These are phyloP conservation scores for Nicotiana obtusifolia DNA, from an alignment of 257 asterid species.

Conservation along the genomic window DNA sequence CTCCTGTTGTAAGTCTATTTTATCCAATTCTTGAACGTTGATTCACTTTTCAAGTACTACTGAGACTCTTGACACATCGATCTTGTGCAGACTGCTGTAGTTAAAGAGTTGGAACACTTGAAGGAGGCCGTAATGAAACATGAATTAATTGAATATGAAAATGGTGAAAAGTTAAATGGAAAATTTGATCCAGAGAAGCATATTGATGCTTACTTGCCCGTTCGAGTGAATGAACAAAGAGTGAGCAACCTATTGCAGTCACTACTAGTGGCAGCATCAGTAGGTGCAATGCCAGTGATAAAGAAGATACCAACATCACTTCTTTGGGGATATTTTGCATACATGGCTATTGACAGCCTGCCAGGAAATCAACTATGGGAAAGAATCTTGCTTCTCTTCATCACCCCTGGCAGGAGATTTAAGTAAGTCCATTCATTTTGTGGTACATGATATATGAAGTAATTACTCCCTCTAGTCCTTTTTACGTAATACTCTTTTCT, in stretches of 20 bases:
- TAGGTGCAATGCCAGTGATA: constrained; percentile 10
- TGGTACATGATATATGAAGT: too few relatives aligned
- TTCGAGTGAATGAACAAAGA: not conserved
- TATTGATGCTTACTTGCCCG: not conserved
- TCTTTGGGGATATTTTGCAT: not conserved
- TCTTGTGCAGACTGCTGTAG: constrained; percentile 26
- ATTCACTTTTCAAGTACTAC: too few relatives aligned
- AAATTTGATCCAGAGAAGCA: not conserved
- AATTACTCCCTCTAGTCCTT: too few relatives aligned
- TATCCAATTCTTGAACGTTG: not conserved
- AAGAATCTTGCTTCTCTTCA: constrained; percentile 3
- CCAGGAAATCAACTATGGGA: constrained; percentile 13
- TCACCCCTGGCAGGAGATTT: constrained; percentile 3
- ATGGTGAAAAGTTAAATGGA: not conserved
- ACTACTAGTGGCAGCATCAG: not conserved
- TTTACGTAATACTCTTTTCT: too few relatives aligned
- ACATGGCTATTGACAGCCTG: constrained; percentile 8
- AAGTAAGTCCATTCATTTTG: not conserved
- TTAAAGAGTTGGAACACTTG: constrained; percentile 37
- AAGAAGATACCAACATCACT: not conserved
- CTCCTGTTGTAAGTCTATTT: constrained; percentile 28
- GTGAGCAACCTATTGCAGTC: constrained; percentile 6
- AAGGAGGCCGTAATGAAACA: constrained; percentile 41
- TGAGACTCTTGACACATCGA: not conserved
- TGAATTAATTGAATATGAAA: constrained; percentile 2